These are phyloP conservation scores for Candida chauliodis DNA, from an alignment of 805 yeast species.

Conservation along the genomic window DNA sequence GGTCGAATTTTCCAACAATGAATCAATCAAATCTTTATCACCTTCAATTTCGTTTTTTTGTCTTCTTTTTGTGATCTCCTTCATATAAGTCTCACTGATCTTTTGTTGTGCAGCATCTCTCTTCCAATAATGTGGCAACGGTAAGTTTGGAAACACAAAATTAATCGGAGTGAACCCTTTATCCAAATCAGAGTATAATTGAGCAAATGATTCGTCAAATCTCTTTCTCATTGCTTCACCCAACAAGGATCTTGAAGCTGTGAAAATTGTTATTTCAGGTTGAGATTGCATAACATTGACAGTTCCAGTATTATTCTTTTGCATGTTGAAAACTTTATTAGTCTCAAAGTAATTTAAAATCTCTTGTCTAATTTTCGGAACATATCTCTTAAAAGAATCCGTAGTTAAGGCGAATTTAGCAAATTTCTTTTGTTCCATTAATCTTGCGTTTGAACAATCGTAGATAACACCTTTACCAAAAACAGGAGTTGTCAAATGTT, in stretches of 20 bases:
- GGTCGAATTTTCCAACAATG: slow-evolving; percentile 74
- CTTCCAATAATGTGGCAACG: slow-evolving; percentile 76
- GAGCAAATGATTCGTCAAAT: slow-evolving; percentile 80
- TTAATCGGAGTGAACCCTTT: slow-evolving; percentile 95
- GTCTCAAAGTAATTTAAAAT: slow-evolving; percentile 58
- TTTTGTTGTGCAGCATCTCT: slow-evolving; percentile 87
- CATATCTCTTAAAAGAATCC: slow-evolving; percentile 79
- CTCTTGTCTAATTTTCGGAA: slow-evolving; percentile 84
- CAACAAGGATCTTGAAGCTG: slow-evolving; percentile 87
- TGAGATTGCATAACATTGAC: slow-evolving; percentile 76
- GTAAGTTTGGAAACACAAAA: slow-evolving; percentile 92
- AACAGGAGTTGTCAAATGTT: slow-evolving; percentile 97
- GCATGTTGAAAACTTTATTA: slow-evolving; percentile 46
- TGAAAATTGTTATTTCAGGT: slow-evolving; percentile 93
- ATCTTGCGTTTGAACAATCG: slow-evolving; percentile 88
- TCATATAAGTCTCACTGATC: slow-evolving; percentile 78
- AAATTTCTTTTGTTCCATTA: slow-evolving; percentile 98
- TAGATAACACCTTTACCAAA: slow-evolving; percentile 97
- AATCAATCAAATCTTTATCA: slow-evolving; percentile 85
- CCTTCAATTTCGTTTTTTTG: slow-evolving; percentile 65
- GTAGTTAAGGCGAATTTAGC: slow-evolving; percentile 85
- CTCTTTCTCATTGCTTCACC: slow-evolving; percentile 89
- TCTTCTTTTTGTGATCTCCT: slow-evolving; percentile 73
- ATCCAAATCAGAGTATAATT: slow-evolving; percentile 84
- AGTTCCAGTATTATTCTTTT: slow-evolving; percentile 38